Percentiles rank a stretch among this genome's conserved stretches.
phyloP scores from a whole-genome alignment of 2,329 filamentous ascomycete genomes.

The Ascochyta rabiei region DNA sequence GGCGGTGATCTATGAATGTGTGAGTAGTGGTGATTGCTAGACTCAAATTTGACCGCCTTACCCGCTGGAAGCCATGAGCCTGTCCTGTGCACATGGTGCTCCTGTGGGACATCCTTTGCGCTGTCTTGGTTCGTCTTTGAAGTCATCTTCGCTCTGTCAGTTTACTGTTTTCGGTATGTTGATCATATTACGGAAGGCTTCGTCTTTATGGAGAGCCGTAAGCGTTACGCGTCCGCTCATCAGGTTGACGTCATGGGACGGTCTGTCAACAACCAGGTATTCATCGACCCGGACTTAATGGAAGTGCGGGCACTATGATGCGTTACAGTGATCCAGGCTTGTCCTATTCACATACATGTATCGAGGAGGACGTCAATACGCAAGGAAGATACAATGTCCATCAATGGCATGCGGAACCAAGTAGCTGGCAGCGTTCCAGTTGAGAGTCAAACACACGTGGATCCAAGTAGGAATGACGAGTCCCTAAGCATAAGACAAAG shows the following conservation, averaged over 20 bases:
- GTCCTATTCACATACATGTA: neutral
- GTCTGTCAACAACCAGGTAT: neutral
- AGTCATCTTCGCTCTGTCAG: neutral
- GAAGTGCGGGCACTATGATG: neutral
- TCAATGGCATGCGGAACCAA: neutral
- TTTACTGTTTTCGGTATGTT: neutral
- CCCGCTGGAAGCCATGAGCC: conserved; percentile 13
- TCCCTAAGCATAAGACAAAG: conserved; percentile 1
- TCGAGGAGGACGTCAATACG: neutral
- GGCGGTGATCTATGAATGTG: conserved; percentile 62
- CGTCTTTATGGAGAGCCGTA: neutral
- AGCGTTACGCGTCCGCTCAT: neutral
- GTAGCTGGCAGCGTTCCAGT: neutral
- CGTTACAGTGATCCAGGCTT: neutral
- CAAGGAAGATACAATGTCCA: neutral
- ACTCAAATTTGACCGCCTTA: neutral
- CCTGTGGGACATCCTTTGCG: conserved; percentile 20
- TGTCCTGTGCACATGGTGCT: conserved; percentile 27
- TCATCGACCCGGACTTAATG: neutral
- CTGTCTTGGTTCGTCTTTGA: conserved; percentile 20
- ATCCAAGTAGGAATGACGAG: neutral
- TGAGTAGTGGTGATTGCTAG: neutral
- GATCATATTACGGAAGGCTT: neutral
- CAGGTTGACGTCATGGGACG: conserved; percentile 10
- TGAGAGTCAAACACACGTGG: neutral